Base-by-base conservation (phyloP, 2,329 filamentous ascomycete genomes). In the Fusarium marasasianum region DNA sequence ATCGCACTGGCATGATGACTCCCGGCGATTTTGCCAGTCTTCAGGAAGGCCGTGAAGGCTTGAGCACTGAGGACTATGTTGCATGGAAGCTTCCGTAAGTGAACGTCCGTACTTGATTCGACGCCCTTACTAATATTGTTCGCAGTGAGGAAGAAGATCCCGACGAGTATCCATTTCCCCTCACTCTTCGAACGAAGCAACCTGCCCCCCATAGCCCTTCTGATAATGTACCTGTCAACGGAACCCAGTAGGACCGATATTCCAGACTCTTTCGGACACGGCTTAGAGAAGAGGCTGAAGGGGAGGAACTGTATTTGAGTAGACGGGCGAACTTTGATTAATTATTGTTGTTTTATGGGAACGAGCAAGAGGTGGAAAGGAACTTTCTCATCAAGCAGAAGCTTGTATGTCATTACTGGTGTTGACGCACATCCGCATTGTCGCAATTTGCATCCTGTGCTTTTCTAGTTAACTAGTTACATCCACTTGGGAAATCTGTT, bases 1-100 rank as follows among this genome's bases (percentile, higher is more conserved):
- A 98, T 81, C 90, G 95, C 40, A 92, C 92, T 48, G 96, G 96
- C 61, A 98, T 98, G 95, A 98, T 99, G 96, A 99, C 96, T 2
- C 96, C 96, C 13, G 96, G 96, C 53, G 96, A 99, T 83, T 98
- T 98, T 87, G 96, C 95, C 35, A 98, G 94, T 77, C 86, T 99
- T 63, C 96, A 98, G 84, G 96, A 99, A 84, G 94, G 95, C 50
- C 92, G 93, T 48, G 96, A 99, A 83, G 95, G 96, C 2, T 85
- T 99, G 77, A 96, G 89, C 85, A 98, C 96, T 1, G 96, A 99
- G 84, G 96, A 99, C 81, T 98, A 99, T 82, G 94, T 98, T 79
- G 93, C 96, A 38, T 99, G 96, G 96, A 98, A 97, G 85, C 87
- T 98, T 67, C 96, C 96, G 93, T 98, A 89, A 93, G 95, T 95